These are phyloP conservation scores for Wickerhamomyces alni DNA, from an alignment of 805 yeast species.

Conservation along the genomic window DNA sequence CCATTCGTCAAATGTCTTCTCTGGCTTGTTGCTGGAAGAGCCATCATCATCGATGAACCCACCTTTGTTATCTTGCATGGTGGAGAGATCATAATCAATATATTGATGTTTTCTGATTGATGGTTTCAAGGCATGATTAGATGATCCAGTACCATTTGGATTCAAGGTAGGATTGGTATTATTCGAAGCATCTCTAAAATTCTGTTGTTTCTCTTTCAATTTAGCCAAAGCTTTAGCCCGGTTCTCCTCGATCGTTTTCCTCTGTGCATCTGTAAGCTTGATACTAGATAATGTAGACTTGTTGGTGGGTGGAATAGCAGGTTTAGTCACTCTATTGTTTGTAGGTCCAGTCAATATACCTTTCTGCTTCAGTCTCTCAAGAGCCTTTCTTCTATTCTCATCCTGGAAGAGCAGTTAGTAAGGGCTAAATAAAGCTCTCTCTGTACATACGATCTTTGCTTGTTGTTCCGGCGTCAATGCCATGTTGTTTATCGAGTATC, in stretches of 20 bases:
- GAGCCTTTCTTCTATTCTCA: conserved; percentile 56
- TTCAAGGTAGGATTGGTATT: conserved; percentile 17
- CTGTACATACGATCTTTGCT: conserved; percentile 27
- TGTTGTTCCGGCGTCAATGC: conserved; percentile 23
- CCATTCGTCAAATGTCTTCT: conserved; percentile 42
- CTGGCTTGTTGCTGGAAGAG: conserved; percentile 30
- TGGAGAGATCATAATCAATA: conserved; percentile 81
- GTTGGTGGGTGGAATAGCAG: conserved; percentile 8
- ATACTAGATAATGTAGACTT: conserved; percentile 12
- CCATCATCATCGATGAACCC: conserved; percentile 37
- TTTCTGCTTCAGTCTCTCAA: conserved; percentile 48
- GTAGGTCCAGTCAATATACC: conserved; percentile 23
- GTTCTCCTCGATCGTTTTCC: conserved; percentile 43
- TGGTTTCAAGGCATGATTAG: conserved; percentile 25
- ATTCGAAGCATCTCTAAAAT: conserved; percentile 32
- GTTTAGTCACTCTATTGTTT: conserved; percentile 13
- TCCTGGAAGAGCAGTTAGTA: too few species aligned
- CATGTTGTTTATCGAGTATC: too few species aligned
- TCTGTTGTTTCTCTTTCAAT: conserved; percentile 27
- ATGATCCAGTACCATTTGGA: not conserved
- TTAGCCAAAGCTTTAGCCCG: conserved; percentile 47
- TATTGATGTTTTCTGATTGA: conserved; percentile 57
- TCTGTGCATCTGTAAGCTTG: conserved; percentile 43
- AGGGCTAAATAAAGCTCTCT: too few species aligned
- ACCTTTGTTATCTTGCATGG: conserved; percentile 86